A percentile compares a stretch with the other conserved stretches of the same genome.
These are phyloP conservation scores for Chytriomyces sp. DNA, from an alignment of 192 early-diverging fungal genomes.

Conservation along the genomic window DNA sequence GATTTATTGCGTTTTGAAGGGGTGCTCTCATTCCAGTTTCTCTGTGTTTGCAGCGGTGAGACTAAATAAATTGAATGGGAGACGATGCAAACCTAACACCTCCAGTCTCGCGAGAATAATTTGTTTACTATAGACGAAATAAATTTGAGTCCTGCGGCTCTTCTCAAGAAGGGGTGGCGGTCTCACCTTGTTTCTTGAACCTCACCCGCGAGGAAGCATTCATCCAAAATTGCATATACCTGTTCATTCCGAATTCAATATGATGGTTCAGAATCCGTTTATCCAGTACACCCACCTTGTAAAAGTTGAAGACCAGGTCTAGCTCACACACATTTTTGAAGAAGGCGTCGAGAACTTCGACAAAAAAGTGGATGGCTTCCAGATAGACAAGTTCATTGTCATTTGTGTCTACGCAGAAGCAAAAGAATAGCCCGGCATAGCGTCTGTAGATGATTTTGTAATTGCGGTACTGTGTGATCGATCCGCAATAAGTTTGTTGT, in stretches of 20 bases:
- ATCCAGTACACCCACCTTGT: conserved; percentile 56
- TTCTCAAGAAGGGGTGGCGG: neutral
- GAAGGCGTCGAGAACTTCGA: conserved; percentile 97
- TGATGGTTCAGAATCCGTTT: neutral
- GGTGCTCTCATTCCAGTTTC: neutral
- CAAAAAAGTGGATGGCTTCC: conserved; percentile 98
- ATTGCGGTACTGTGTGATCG: conserved; percentile 78
- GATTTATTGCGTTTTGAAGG: too few relatives aligned
- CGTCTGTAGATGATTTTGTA: conserved; percentile 98
- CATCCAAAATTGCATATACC: conserved; percentile 93
- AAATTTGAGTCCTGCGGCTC: neutral
- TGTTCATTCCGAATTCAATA: neutral
- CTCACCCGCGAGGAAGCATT: conserved; percentile 97
- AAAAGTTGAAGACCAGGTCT: conserved; percentile 98
- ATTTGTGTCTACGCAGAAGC: conserved; percentile 97
- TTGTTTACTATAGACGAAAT: conserved; percentile 40
- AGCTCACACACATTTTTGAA: conserved; percentile 99
- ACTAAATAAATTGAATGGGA: neutral
- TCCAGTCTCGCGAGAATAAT: conserved; percentile 54
- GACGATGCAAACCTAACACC: conserved; percentile 43
- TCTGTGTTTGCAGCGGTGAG: neutral
- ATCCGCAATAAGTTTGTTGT: neutral
- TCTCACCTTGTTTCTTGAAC: conserved; percentile 89
- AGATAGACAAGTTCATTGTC: conserved; percentile 96
- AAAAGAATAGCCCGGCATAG: conserved; percentile 98